Percentiles rank a stretch among this genome's conserved stretches.
These are phyloP conservation scores for Macrolepiota dolichaula DNA, from an alignment of 768 basidiomycete species.

Conservation along the genomic window DNA sequence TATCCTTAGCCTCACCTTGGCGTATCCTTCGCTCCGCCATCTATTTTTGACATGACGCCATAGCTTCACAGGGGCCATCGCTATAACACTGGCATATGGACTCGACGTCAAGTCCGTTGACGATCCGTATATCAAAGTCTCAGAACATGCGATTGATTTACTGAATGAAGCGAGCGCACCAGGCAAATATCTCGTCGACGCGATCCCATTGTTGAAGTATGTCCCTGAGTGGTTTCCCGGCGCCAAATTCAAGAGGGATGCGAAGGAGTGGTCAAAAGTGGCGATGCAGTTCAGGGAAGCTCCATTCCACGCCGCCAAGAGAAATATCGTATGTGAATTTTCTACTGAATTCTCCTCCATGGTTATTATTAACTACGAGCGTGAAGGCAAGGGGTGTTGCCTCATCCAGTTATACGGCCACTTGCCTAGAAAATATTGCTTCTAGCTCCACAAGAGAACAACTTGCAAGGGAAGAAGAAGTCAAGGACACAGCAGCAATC, in stretches of 20 bases:
- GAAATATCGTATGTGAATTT: constrained; percentile 14
- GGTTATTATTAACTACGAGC: not conserved
- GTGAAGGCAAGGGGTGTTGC: not conserved
- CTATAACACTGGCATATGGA: constrained; percentile 41
- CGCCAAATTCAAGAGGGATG: constrained; percentile 48
- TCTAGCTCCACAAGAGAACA: not conserved
- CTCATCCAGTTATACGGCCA: not conserved
- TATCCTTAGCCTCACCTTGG: not conserved
- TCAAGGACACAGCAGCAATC: constrained; percentile 12
- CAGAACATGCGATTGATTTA: constrained; percentile 33
- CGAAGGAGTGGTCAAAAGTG: constrained; percentile 34
- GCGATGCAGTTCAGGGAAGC: constrained; percentile 28
- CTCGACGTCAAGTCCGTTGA: constrained; percentile 30
- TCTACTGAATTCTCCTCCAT: not conserved
- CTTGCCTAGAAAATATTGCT: constrained; percentile 10
- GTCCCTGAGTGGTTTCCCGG: constrained; percentile 57
- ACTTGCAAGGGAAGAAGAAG: not conserved
- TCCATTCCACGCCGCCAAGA: constrained; percentile 26
- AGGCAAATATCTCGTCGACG: constrained; percentile 34
- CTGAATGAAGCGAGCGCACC: constrained; percentile 3
- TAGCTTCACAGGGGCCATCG: constrained; percentile 35
- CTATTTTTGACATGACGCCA: not conserved
- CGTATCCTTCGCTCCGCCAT: not conserved
- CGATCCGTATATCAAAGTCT: constrained; percentile 38
- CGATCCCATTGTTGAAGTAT: constrained; percentile 27